Evolutionary conservation across 306 rosid species (phyloP).

Genomic region (Cicer yamashitae): DNA sequence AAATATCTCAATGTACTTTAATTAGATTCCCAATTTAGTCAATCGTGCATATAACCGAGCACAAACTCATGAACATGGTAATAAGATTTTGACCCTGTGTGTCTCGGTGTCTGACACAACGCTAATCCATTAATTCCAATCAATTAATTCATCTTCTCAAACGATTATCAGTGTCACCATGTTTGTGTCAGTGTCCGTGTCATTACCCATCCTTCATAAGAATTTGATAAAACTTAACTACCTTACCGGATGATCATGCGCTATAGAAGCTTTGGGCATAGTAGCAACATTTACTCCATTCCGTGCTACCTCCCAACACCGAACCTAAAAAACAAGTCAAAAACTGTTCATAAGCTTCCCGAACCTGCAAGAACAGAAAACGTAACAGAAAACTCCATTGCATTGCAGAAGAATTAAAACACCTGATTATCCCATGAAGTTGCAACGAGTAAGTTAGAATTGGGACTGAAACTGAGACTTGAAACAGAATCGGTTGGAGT

Average conservation of each 20-base stretch:
- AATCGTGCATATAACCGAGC: background rate
- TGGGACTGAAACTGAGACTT: slow-evolving; percentile 87
- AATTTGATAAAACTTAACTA: slow-evolving; percentile 9
- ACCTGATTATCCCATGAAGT: slow-evolving; percentile 99
- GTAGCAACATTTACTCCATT: slow-evolving; percentile 67
- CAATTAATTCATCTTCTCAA: too few relatives aligned
- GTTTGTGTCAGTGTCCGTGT: too few relatives aligned
- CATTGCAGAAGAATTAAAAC: background rate
- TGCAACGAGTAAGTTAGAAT: slow-evolving; percentile 82
- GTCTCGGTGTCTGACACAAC: too few relatives aligned
- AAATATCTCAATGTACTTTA: too few relatives aligned
- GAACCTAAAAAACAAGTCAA: slow-evolving; percentile 56
- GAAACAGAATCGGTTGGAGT: slow-evolving; percentile 89
- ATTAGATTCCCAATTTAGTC: background rate
- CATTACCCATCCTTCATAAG: too few relatives aligned
- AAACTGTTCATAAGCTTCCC: background rate
- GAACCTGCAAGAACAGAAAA: background rate
- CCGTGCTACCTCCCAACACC: slow-evolving; percentile 87
- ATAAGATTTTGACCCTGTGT: too few relatives aligned
- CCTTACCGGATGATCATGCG: slow-evolving; percentile 88
- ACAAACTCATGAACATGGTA: background rate
- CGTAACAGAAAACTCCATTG: background rate
- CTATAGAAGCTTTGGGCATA: slow-evolving; percentile 82
- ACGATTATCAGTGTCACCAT: too few relatives aligned
- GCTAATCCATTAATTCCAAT: too few relatives aligned